Conservation (phyloP, 176 grass and related monocot species). For the Elaeis guineensis region DNA sequence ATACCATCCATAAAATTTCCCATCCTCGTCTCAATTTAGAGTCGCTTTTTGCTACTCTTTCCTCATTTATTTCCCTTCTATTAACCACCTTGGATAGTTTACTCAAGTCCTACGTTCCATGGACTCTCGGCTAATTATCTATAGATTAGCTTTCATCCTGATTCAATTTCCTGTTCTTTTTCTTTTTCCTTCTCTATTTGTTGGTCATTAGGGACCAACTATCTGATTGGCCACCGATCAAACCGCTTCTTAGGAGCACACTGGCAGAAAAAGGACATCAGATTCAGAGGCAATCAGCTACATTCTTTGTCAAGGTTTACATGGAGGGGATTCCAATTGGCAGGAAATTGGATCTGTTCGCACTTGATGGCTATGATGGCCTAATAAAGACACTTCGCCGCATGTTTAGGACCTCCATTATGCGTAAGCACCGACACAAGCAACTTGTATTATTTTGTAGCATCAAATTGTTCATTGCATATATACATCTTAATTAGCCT, state of each 20-base stretch:
- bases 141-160: no score
- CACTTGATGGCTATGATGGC: conserved; percentile 36
- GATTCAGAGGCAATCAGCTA: background rate
- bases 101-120: no score
- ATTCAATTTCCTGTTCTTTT: background rate
- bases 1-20: no score
- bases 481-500: no score
- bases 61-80: background rate
- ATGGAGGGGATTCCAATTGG: conserved; percentile 71
- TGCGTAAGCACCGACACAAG: conserved; percentile 23
- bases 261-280: conserved; percentile 16
- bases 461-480: no score
- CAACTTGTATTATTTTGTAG: no score
- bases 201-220: conserved; percentile 25
- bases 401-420: conserved; percentile 52
- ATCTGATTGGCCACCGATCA: conserved; percentile 51
- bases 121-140: no score
- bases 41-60: no score
- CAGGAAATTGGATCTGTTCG: conserved; percentile 50
- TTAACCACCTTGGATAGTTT: no score
- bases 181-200: conserved; percentile 10
- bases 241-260: conserved; percentile 51
- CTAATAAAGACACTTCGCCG: conserved; percentile 38
- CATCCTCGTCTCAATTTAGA: no score
- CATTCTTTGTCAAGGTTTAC: conserved; percentile 61